phyloP scores from a whole-genome alignment of 2,329 filamentous ascomycete genomes.

The Colletotrichum sp. region DNA sequence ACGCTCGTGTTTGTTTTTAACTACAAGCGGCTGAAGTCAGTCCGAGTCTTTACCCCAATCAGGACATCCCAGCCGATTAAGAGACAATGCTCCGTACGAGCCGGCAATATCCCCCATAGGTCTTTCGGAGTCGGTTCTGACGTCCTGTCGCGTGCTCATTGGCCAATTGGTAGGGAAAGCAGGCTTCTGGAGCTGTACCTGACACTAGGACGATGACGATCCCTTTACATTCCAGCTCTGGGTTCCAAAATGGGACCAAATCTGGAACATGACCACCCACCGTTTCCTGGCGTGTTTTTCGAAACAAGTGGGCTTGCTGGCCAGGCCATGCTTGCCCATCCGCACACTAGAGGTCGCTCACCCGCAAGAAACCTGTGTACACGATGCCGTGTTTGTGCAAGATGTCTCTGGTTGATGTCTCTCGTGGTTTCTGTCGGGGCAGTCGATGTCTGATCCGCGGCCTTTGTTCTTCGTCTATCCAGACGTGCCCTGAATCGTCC shows the following conservation, averaged over 20 bases:
- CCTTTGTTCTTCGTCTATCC: background rate
- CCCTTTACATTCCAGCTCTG: background rate
- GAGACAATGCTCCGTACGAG: background rate
- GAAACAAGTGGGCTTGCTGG: background rate
- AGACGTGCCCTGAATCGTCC: background rate
- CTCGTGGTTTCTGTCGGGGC: background rate
- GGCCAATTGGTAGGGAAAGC: background rate
- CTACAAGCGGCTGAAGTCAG: background rate
- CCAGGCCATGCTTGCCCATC: background rate
- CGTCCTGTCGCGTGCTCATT: background rate
- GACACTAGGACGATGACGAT: background rate
- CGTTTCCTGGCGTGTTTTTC: background rate
- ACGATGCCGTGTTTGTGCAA: background rate
- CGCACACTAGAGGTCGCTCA: background rate
- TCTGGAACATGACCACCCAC: background rate
- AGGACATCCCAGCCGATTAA: background rate
- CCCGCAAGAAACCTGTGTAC: background rate
- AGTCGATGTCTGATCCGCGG: background rate
- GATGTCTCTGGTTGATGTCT: background rate
- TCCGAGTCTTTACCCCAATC: background rate
- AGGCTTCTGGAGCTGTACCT: background rate
- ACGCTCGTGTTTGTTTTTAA: background rate
- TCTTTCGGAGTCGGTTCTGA: background rate
- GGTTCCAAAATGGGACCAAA: background rate
- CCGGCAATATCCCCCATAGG: background rate